Conservation (phyloP, 208 protist species). For the Leishmania mexicana region DNA sequence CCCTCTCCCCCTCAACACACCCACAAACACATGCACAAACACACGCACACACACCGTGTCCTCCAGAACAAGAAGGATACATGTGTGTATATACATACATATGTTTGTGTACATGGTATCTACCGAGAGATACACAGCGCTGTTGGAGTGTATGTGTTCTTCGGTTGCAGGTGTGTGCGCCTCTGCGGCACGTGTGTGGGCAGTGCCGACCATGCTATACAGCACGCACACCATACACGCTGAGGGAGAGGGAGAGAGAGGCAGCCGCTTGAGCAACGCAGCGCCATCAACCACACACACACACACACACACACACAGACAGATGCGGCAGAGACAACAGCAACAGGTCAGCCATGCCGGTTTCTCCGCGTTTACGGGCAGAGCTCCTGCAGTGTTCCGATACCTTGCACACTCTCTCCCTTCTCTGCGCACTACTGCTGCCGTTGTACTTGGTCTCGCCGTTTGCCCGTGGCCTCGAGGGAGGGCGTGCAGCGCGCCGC, state of each 20-base stretch:
- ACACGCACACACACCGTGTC: no score
- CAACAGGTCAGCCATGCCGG: background rate
- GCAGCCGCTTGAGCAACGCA: background rate
- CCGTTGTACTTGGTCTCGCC: background rate
- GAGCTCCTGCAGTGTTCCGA: background rate
- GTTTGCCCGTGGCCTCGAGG: constrained; percentile 1
- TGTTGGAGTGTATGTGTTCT: background rate
- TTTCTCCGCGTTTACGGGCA: background rate
- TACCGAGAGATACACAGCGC: background rate
- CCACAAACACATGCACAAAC: no score
- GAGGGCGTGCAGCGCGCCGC: constrained; percentile 4
- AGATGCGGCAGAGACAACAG: background rate
- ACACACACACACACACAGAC: background rate
- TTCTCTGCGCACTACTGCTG: constrained; percentile 1
- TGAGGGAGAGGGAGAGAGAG: background rate
- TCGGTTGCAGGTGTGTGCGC: background rate
- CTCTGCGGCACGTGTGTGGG: background rate
- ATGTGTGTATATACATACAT: no score
- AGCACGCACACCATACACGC: background rate
- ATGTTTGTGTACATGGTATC: no score
- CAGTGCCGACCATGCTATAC: background rate
- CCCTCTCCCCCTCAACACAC: background rate
- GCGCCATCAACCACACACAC: background rate
- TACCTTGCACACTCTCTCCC: background rate
- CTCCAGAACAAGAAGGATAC: no score